These are phyloP conservation scores for Mycena venus DNA, from an alignment of 768 basidiomycete species.

Conservation along the genomic window DNA sequence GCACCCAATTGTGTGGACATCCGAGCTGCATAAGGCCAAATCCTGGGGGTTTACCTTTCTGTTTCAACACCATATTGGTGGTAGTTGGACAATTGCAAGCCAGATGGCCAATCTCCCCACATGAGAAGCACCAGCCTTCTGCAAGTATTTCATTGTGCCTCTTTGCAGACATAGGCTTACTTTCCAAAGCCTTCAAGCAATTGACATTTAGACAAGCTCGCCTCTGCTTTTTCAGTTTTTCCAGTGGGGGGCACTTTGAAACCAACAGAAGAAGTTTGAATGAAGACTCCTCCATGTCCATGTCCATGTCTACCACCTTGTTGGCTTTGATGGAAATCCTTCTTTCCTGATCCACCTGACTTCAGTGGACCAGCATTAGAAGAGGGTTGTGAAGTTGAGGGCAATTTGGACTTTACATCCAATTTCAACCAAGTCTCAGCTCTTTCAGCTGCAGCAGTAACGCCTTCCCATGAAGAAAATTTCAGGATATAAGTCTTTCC, in stretches of 20 bases:
- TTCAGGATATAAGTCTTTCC: background rate
- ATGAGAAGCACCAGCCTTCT: background rate
- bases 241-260: background rate
- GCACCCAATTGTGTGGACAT: too few relatives aligned
- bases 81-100: background rate
- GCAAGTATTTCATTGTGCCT: conserved; percentile 1
- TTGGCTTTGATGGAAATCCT: too few relatives aligned
- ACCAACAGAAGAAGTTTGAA: background rate
- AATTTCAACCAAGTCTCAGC: background rate
- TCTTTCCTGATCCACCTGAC: too few relatives aligned
- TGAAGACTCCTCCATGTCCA: background rate
- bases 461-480: background rate
- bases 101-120: background rate
- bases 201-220: too few relatives aligned
- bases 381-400: too few relatives aligned
- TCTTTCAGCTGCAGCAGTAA: background rate
- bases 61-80: background rate
- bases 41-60: background rate
- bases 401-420: background rate
- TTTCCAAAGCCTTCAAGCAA: background rate
- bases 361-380: background rate
- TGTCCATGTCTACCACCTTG: too few relatives aligned
- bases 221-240: background rate
- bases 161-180: background rate
- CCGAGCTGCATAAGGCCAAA: too few relatives aligned